Evolutionary conservation across 306 rosid genomes (phyloP).

Genomic region (Vigna hirtella): DNA sequence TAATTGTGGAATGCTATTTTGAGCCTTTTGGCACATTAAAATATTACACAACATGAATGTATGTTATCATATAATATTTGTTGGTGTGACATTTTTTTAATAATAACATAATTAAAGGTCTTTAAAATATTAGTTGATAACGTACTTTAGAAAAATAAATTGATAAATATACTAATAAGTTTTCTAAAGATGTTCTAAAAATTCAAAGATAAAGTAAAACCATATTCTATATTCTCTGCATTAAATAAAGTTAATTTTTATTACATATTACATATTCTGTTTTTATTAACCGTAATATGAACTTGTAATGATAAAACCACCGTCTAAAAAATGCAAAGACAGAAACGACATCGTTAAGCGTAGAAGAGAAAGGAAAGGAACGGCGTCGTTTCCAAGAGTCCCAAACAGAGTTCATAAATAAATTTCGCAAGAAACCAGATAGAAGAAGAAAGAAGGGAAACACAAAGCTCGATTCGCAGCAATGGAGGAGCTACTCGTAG

Average conservation of each 20-base stretch:
- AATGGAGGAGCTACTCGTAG: constrained; percentile 76
- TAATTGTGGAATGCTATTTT: too few relatives aligned
- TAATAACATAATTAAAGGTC: too few relatives aligned
- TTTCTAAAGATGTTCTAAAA: too few relatives aligned
- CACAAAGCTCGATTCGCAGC: neutral
- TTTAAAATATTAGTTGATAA: too few relatives aligned
- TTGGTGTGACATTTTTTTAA: too few relatives aligned
- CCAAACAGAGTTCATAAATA: neutral
- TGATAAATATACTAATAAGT: too few relatives aligned
- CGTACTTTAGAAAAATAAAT: too few relatives aligned
- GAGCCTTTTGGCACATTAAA: too few relatives aligned
- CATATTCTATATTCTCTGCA: too few relatives aligned
- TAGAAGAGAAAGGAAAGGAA: neutral
- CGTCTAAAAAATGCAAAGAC: neutral
- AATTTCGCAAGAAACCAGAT: neutral
- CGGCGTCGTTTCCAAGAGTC: neutral
- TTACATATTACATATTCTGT: neutral
- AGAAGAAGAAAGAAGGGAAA: neutral
- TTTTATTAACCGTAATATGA: neutral
- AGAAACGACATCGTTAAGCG: neutral
- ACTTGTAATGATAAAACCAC: neutral
- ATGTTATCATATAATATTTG: too few relatives aligned
- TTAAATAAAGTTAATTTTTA: neutral
- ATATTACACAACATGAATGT: too few relatives aligned
- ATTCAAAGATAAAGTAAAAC: too few relatives aligned